Evolutionary conservation across 2,329 filamentous ascomycete genomes (phyloP), one percentile per base, ranked within the genome.

Genomic region (Polytolypa hystricis): DNA sequence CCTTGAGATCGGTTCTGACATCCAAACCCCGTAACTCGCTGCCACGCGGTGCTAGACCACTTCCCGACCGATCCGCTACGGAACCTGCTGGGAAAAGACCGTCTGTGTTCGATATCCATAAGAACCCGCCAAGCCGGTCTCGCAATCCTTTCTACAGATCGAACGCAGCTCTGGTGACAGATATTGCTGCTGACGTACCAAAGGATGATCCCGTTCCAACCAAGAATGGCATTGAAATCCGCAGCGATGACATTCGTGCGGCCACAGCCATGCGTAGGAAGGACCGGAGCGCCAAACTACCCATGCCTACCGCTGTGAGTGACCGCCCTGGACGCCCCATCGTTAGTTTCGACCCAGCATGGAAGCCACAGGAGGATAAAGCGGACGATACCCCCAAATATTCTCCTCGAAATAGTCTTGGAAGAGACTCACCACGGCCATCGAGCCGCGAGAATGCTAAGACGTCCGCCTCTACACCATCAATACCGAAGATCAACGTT

Each of bases 331-430:
- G 85, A 50, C 78, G 89, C 56, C 89, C 89, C 45, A 96, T 96
- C 69, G 89, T 96, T 70, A 96, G 89, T 72, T 96, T 96, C 71
- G 75, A 93, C 63, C 74, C 74, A 53, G 74, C 81, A 56, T 94
- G 84, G 66, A 81, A 79, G 61, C 66, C 73, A 64, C 68, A 70
- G 58, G 65, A 66, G 60, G 44, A 51, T 23, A 21, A 18, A 17
- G 50, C 58, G 40, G 25, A 47, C 46, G 31, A 48, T 58, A 33
- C 53, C 51, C n/a, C 39, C 51, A 25, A 52, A 54, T 29, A 44
- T 42, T 4, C 47, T 51, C 27, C 48, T 41, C 26, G 41, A 42
- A 35, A 42, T 17, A 20, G 28, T 28, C 16, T 35, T 18, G 36
- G 31, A 14, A 42, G 30, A 25, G 21, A 33, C 18, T 34, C 37